Conservation (phyloP, 2,329 filamentous ascomycete genomes). For the Chaetomium olivaceum region DNA sequence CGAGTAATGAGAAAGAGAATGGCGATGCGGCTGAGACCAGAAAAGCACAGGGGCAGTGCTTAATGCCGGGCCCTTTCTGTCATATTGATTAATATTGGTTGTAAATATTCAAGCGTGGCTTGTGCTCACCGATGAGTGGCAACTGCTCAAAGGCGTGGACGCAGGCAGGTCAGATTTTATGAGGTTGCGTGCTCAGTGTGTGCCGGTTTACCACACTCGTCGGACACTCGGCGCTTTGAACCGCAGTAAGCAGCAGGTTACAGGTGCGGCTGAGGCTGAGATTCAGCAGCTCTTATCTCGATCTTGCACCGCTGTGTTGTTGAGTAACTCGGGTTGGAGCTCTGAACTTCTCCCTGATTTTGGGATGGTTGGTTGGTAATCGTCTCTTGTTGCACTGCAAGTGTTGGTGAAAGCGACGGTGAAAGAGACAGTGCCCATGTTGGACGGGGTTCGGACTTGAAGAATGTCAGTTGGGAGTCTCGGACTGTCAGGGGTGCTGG, state of each 20-base stretch:
- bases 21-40: too few species aligned
- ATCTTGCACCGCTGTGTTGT: background rate
- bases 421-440: background rate
- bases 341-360: background rate
- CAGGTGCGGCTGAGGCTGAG: background rate
- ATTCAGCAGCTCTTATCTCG: background rate
- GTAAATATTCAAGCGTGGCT: background rate
- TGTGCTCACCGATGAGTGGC: background rate
- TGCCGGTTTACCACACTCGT: background rate
- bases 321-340: background rate
- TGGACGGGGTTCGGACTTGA: background rate
- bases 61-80: background rate
- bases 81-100: background rate
- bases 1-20: background rate
- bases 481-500: background rate
- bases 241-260: background rate
- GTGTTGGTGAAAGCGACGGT: background rate
- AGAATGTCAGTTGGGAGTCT: background rate
- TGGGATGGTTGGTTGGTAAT: background rate
- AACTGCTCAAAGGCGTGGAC: background rate
- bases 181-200: background rate
- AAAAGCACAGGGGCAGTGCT: background rate
- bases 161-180: background rate
- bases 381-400: background rate
- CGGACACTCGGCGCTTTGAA: background rate